Conservation (phyloP, 805 yeast genomes). For the Saccharomycopsis sp. region DNA sequence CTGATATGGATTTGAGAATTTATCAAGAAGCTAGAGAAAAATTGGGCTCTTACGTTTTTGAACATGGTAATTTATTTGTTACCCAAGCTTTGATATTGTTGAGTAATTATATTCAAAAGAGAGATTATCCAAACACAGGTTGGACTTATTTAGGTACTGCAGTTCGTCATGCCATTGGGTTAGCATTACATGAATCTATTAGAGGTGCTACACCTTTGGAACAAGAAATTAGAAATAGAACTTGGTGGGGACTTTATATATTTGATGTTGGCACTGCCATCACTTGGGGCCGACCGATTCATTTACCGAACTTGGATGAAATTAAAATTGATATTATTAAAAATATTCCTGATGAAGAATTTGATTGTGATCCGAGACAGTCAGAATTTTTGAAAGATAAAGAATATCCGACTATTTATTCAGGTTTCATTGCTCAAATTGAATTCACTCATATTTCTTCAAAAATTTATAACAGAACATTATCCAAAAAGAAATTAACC, state of each 20-base stretch:
- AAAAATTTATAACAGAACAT: constrained; percentile 41
- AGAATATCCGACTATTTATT: constrained; percentile 45
- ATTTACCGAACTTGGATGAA: constrained; percentile 39
- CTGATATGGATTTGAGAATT: constrained; percentile 46
- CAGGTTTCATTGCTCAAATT: constrained; percentile 51
- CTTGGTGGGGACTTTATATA: constrained; percentile 64
- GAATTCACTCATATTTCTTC: constrained; percentile 41
- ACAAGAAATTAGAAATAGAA: constrained; percentile 49
- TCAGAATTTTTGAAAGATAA: constrained; percentile 22
- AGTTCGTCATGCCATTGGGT: constrained; percentile 56
- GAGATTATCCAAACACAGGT: constrained; percentile 60
- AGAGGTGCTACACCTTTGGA: constrained; percentile 34
- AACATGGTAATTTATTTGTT: constrained; percentile 50
- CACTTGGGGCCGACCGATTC: constrained; percentile 59
- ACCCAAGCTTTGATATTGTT: constrained; percentile 46
- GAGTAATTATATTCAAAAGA: constrained; percentile 55
- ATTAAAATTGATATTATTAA: constrained; percentile 45
- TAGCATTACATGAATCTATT: constrained; percentile 35
- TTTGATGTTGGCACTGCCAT: constrained; percentile 60
- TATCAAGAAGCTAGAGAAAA: constrained; percentile 45
- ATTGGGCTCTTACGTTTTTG: constrained; percentile 43
- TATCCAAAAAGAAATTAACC: constrained; percentile 42
- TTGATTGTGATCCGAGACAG: constrained; percentile 27
- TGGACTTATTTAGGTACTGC: constrained; percentile 64
- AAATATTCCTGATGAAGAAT: constrained; percentile 38